phyloP scores from a whole-genome alignment of 306 rosid species.

The Parietaria judaica region DNA sequence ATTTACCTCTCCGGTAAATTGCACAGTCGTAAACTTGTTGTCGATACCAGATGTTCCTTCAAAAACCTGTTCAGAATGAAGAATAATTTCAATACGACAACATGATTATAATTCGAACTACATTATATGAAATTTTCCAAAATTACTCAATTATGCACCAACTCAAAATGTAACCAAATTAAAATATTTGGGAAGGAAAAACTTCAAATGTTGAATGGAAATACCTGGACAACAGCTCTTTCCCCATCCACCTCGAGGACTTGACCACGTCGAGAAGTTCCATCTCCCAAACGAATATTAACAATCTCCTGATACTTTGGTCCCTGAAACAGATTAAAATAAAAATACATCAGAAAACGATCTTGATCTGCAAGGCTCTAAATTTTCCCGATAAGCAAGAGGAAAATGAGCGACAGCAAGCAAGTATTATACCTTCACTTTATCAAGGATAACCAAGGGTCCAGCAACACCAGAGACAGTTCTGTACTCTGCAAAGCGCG shows the following conservation, averaged over 20 bases:
- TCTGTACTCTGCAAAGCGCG: constrained; percentile 72
- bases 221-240: constrained; percentile 97
- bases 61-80: constrained; percentile 54
- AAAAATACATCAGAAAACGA: constrained; percentile 3
- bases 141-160: background rate
- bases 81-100: background rate
- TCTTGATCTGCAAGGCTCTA: background rate
- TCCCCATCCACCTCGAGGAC: constrained; percentile 98
- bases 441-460: constrained; percentile 94
- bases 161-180: background rate
- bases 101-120: background rate
- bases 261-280: constrained; percentile 86
- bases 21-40: constrained; percentile 94
- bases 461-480: constrained; percentile 99
- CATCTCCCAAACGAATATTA: constrained; percentile 95
- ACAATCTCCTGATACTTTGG: constrained; percentile 99
- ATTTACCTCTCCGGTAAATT: constrained; percentile 97
- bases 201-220: constrained; percentile 7
- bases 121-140: background rate
- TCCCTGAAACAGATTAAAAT: constrained; percentile 52
- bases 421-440: constrained; percentile 68
- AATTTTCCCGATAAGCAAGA: background rate
- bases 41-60: constrained; percentile 99
- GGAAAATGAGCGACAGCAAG: constrained; percentile 3
- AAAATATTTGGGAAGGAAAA: background rate